Conservation (phyloP, 2,329 filamentous ascomycete species). For the Aquanectria penicillioides region DNA sequence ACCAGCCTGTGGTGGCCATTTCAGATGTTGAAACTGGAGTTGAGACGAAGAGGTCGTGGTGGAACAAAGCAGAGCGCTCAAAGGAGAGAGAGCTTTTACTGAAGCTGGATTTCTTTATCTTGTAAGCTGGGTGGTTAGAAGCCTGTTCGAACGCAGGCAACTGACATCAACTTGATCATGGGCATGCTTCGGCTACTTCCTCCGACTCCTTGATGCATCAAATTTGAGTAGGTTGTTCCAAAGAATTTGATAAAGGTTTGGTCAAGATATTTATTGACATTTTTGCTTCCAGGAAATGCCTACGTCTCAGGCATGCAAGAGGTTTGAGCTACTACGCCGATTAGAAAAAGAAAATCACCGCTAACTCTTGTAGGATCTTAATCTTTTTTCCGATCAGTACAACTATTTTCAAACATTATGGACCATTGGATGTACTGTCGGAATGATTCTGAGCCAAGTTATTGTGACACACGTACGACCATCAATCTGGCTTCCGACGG, state of each 20-base stretch:
- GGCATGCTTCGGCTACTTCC: slow-evolving; percentile 4
- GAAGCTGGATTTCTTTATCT: slow-evolving; percentile 5
- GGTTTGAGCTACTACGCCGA: neutral
- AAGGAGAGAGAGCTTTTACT: slow-evolving; percentile 1
- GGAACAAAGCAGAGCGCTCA: neutral
- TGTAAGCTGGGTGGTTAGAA: neutral
- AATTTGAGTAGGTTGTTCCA: neutral
- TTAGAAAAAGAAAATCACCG: neutral
- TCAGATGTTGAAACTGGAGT: neutral
- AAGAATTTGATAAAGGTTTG: neutral
- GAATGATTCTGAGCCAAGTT: neutral
- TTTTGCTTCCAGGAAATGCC: neutral
- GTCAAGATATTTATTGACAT: neutral
- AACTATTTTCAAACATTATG: slow-evolving; percentile 12
- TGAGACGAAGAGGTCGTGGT: neutral
- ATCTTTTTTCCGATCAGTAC: neutral
- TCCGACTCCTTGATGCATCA: neutral
- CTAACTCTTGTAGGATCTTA: neutral
- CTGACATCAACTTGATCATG: neutral
- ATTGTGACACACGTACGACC: slow-evolving; percentile 1
- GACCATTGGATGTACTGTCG: neutral
- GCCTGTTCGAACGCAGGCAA: no score
- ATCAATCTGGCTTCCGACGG: neutral
- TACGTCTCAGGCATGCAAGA: slow-evolving; percentile 9
- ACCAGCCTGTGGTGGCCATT: neutral